phyloP scores from a whole-genome alignment of 345 rosid species.

The Atalantia buxifolia region DNA sequence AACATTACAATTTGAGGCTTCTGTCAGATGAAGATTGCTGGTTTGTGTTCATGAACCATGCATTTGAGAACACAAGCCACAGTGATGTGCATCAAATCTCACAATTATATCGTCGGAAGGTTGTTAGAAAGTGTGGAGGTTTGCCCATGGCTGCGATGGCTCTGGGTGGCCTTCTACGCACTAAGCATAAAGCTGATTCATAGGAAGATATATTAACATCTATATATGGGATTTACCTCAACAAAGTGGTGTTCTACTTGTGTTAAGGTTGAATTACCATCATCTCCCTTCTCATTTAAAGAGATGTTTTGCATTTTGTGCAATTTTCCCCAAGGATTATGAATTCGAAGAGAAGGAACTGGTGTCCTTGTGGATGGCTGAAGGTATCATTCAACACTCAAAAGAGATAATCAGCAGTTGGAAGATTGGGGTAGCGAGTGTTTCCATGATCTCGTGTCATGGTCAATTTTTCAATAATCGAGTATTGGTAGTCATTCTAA shows the following conservation, averaged over 20 bases:
- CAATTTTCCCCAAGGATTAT: background rate
- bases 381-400: background rate
- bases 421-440: background rate
- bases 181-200: background rate
- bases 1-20: background rate
- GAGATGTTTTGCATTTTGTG: background rate
- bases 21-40: background rate
- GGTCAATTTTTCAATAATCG: constrained; percentile 17
- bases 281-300: constrained; percentile 1
- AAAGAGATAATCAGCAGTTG: background rate
- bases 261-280: background rate
- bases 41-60: background rate
- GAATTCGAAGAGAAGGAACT: background rate
- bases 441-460: background rate
- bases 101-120: background rate
- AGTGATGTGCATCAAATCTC: background rate
- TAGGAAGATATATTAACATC: background rate
- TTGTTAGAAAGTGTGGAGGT: background rate
- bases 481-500: background rate
- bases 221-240: background rate
- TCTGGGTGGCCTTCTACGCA: background rate
- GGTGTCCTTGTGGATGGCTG: background rate
- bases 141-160: background rate
- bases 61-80: too few relatives aligned
- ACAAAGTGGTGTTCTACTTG: background rate